These are phyloP conservation scores for Penstemon barbatus DNA, from an alignment of 257 asterid genomes.

Conservation along the genomic window DNA sequence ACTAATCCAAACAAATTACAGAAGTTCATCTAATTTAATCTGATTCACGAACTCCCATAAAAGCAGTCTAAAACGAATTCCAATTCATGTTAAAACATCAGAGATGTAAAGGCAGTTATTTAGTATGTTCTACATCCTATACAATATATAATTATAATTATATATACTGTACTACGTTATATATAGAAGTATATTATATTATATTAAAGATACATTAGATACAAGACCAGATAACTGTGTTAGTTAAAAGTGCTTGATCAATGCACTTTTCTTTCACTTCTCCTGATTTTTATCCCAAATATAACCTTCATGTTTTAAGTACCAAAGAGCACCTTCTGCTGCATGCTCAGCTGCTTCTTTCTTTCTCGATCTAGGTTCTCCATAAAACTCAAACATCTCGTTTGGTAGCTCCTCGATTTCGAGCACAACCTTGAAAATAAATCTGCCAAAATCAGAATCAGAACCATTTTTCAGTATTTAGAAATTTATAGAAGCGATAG, in stretches of 20 bases:
- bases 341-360: slow-evolving; percentile 85
- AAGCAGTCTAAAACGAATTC: too few species aligned
- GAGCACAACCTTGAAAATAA: slow-evolving; percentile 54
- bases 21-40: too few species aligned
- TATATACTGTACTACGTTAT: too few species aligned
- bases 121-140: too few species aligned
- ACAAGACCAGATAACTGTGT: too few species aligned
- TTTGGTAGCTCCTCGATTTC: slow-evolving; percentile 48
- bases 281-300: slow-evolving; percentile 29
- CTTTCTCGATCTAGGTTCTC: slow-evolving; percentile 57
- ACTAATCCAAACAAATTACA: too few species aligned
- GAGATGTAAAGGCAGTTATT: too few species aligned
- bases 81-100: too few species aligned
- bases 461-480: slow-evolving; percentile 1
- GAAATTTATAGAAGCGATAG: slow-evolving; percentile 1
- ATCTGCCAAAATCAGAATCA: slow-evolving; percentile 44
- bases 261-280: neutral
- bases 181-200: too few species aligned
- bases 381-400: slow-evolving; percentile 56
- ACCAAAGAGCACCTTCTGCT: slow-evolving; percentile 83
- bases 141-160: too few species aligned
- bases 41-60: too few species aligned
- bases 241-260: neutral
- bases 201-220: too few species aligned
- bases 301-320: slow-evolving; percentile 57